phyloP scores from a whole-genome alignment of 805 yeast genomes.

The Priceomyces melissophilus region DNA sequence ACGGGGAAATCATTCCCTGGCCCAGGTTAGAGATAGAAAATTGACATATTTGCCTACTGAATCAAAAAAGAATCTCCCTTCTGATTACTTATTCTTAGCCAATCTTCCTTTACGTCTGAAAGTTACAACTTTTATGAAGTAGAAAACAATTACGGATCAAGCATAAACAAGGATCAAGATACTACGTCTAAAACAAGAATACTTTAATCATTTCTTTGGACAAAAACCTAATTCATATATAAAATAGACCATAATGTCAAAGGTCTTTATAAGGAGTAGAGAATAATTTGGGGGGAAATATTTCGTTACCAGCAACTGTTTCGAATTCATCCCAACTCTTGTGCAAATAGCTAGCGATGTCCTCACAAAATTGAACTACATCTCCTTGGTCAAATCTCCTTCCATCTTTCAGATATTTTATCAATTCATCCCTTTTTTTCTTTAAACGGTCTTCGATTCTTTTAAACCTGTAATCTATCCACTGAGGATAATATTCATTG shows the following conservation, averaged over 20 bases:
- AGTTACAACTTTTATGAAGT: too few relatives aligned
- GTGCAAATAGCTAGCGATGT: constrained; percentile 23
- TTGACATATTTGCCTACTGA: too few relatives aligned
- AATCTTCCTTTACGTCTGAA: too few relatives aligned
- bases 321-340: constrained; percentile 33
- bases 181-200: too few relatives aligned
- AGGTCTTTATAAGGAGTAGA: constrained; percentile 14
- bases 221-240: too few relatives aligned
- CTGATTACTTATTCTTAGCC: too few relatives aligned
- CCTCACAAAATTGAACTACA: constrained; percentile 27
- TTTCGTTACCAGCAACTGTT: constrained; percentile 12
- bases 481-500: constrained; percentile 29
- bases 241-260: background rate
- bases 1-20: too few relatives aligned
- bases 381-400: constrained; percentile 32
- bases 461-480: constrained; percentile 27
- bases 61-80: too few relatives aligned
- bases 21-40: too few relatives aligned
- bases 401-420: constrained; percentile 4
- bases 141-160: too few relatives aligned
- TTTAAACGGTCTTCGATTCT: constrained; percentile 22
- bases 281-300: constrained; percentile 14
- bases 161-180: too few relatives aligned
- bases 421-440: constrained; percentile 10
- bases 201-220: too few relatives aligned